Evolutionary conservation across 208 protist species (phyloP), one percentile per base, ranked within the genome.

Genomic region (Trypanosomatidae sp.): DNA sequence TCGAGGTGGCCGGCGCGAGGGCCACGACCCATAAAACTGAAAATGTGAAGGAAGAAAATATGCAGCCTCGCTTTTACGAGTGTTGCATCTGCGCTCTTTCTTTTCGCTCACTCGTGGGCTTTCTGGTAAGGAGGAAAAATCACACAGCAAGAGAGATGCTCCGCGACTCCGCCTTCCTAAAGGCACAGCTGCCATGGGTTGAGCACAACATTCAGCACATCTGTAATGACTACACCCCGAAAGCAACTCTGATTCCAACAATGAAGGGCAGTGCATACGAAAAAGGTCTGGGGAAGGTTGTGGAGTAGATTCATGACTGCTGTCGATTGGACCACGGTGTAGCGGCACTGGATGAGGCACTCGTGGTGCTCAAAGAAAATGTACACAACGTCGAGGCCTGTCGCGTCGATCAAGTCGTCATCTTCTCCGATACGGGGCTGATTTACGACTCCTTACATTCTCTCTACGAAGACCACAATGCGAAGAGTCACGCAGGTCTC

Each of bases 351-450:
- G 82, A 82, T 13, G 86, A 90, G 73, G 86, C 86, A 36, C 52
- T 84, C 52, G 68, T 70, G 49, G 62, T 88, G 41, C 70, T 88
- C 28, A 55, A 79, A n/a, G 74, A 43, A 19, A 56, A 74, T 49
- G 33, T 53, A 7, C 70, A 69, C 56, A 77, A 25, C 70, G 78
- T 81, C 50, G 46, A 69, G 36, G 56, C 50, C 3, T 70, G 74
- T 33, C 62, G 71, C 36, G 39, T 39, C 7, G 71, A 77, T 55
- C 62, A 74, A 56, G 69, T 81, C 47, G 64, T 88, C 46, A 69
- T 88, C 64, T 90, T 90, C 67, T 90, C 82, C 25, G 85, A 90
- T 73, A 90, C 82, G 30, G 86, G 87, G 66, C 55, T 90, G 52
- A 75, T 87, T 66, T 74, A 84, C 52, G 80, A 84, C 72, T 78